These are phyloP conservation scores for Xylariaceae sp. DNA, from an alignment of 2,329 filamentous ascomycete species.

Conservation along the genomic window DNA sequence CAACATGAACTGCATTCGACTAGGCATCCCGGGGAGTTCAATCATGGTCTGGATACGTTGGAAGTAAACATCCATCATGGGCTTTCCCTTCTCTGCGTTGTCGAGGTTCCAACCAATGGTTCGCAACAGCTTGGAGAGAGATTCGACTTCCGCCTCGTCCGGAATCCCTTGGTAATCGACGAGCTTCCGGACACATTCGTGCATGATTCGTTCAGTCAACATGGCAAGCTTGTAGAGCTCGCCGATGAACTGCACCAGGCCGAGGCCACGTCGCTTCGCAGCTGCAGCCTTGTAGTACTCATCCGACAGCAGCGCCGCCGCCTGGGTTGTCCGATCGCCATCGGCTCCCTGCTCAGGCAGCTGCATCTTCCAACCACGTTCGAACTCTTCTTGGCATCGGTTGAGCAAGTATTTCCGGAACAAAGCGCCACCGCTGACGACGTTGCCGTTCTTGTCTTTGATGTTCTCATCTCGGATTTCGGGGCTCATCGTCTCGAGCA, in stretches of 20 bases:
- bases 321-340: slow-evolving; percentile 56
- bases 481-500: slow-evolving; percentile 90
- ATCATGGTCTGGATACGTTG: slow-evolving; percentile 77
- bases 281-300: slow-evolving; percentile 94
- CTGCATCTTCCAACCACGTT: slow-evolving; percentile 92
- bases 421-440: slow-evolving; percentile 85
- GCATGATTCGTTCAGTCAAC: slow-evolving; percentile 99
- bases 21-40: slow-evolving; percentile 72
- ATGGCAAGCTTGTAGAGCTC: slow-evolving; percentile 98
- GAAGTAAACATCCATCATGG: slow-evolving; percentile 93
- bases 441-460: slow-evolving; percentile 79
- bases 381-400: slow-evolving; percentile 97
- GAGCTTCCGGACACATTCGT: slow-evolving; percentile 95
- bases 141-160: slow-evolving; percentile 95
- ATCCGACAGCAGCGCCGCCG: slow-evolving; percentile 81
- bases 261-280: slow-evolving; percentile 92
- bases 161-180: slow-evolving; percentile 91
- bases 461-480: slow-evolving; percentile 96
- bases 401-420: slow-evolving; percentile 99
- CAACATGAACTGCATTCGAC: slow-evolving; percentile 92
- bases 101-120: slow-evolving; percentile 90
- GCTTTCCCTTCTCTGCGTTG: slow-evolving; percentile 71
- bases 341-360: slow-evolving; percentile 63
- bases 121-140: slow-evolving; percentile 83
- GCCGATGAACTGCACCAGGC: slow-evolving; percentile 98